Evolutionary conservation across 352 stramenopile species (phyloP), one percentile per base, ranked within the genome.

Genomic region (Globisporangium sylvaticum): DNA sequence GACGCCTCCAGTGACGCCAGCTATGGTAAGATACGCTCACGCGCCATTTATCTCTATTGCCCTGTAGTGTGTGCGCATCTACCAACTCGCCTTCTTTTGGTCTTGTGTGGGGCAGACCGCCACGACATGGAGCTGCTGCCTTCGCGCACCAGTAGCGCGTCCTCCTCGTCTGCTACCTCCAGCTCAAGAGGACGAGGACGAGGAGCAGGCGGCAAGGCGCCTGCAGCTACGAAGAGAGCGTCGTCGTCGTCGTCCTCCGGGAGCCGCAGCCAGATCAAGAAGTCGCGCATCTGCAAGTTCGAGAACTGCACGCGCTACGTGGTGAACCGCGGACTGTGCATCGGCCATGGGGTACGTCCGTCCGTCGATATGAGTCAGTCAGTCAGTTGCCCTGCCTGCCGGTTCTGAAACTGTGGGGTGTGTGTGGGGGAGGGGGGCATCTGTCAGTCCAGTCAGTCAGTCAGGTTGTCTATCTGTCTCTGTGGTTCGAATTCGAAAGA

Each of bases 251-350:
- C 52, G 18, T 46, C 37, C 0, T 12, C 44, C 2, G n/a, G 48
- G 20, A 44, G 64, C 53, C 74, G 18, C 42, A 42, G 27, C 9
- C 65, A 62, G 46, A 70, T 88, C 25, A 88, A 90, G 64, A 89
- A 87, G 44, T 90, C 84, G 63, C 80, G 85, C 29, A 88, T 90
- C 42, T 94, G 86, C 74, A 90, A 90, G 66, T 78, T 89, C 58
- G 78, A 91, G 9, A 79, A 80, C 64, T 94, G 86, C 71, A 90
- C 80, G 24, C 80, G 80, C 42, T 92, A 91, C 65, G 81, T 90
- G 44, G 80, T 91, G 29, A 89, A 90, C 69, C 83, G 84, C 53
- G 84, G 87, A 15, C 75, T 90, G 15, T 94, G 84, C 62, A 90
- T 90, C 64, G 80, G 81, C 56, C 86, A 94, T 67, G 86, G 86